Percentiles rank a stretch among this genome's conserved stretches.
phyloP scores from a whole-genome alignment of 1,284 basidiomycete species.

The Pseudozyma pruni region DNA sequence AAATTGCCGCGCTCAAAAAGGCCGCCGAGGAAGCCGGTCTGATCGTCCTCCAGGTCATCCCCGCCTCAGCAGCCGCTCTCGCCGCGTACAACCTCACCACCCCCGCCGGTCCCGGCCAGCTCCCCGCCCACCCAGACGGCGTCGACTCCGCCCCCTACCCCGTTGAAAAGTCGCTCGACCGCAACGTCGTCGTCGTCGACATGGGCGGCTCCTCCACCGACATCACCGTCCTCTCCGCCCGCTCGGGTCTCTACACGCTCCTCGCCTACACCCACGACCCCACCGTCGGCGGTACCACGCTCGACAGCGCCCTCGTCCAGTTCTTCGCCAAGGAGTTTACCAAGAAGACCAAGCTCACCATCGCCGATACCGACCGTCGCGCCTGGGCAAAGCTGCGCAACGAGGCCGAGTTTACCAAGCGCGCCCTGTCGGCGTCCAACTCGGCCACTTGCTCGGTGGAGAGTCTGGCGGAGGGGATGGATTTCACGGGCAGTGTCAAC shows the following conservation, averaged over 20 bases:
- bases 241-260: slow-evolving; percentile 72
- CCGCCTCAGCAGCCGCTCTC: slow-evolving; percentile 81
- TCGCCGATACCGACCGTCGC: slow-evolving; percentile 74
- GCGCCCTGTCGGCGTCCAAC: slow-evolving; percentile 86
- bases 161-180: slow-evolving; percentile 71
- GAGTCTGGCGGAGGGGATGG: slow-evolving; percentile 91
- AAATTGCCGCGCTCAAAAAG: slow-evolving; percentile 78
- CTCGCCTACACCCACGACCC: slow-evolving; percentile 71
- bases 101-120: slow-evolving; percentile 70
- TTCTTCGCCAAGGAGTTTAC: slow-evolving; percentile 97
- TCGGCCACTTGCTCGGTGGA: slow-evolving; percentile 91
- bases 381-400: slow-evolving; percentile 92
- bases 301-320: slow-evolving; percentile 85
- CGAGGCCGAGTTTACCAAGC: slow-evolving; percentile 93
- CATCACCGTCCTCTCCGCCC: slow-evolving; percentile 71
- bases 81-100: slow-evolving; percentile 71
- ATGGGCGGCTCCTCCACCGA: slow-evolving; percentile 73
- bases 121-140: slow-evolving; percentile 64
- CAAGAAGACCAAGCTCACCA: slow-evolving; percentile 88
- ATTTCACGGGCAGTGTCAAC: slow-evolving; percentile 92
- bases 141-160: slow-evolving; percentile 68
- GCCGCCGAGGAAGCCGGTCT: slow-evolving; percentile 82
- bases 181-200: slow-evolving; percentile 73
- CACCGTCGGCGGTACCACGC: slow-evolving; percentile 74
- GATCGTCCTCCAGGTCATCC: slow-evolving; percentile 81